phyloP scores from a whole-genome alignment of 2,329 filamentous ascomycete species.

The Cadophora sp. region DNA sequence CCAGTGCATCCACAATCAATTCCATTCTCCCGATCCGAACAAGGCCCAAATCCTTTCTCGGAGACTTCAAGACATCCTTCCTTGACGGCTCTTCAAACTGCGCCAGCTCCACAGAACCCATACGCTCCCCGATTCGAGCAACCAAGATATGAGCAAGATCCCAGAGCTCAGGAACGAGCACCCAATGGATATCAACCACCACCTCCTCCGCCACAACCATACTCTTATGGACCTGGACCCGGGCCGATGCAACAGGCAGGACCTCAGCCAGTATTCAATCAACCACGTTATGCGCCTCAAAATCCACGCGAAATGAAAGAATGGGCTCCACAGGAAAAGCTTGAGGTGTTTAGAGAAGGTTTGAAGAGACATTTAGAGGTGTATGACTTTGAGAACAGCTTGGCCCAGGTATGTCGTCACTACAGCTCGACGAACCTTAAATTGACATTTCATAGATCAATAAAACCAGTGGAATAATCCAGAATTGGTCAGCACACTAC shows the following conservation, averaged over 20 bases:
- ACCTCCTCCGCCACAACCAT: conserved; percentile 32
- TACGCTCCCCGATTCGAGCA: conserved; percentile 40
- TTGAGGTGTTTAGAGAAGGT: conserved; percentile 34
- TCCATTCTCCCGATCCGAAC: conserved; percentile 37
- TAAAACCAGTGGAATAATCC: conserved; percentile 31
- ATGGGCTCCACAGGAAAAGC: conserved; percentile 30
- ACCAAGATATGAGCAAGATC: conserved; percentile 38
- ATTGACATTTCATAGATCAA: conserved; percentile 37
- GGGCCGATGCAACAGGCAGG: conserved; percentile 27
- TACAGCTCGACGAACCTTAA: background rate
- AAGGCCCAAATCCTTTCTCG: conserved; percentile 31
- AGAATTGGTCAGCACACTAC: conserved; percentile 57
- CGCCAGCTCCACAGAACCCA: conserved; percentile 35
- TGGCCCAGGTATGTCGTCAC: conserved; percentile 37
- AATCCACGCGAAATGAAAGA: conserved; percentile 40
- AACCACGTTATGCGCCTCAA: conserved; percentile 35
- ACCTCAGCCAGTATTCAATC: conserved; percentile 33
- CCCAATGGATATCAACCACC: conserved; percentile 36
- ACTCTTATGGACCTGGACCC: conserved; percentile 30
- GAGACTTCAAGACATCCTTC: conserved; percentile 37
- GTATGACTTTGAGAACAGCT: conserved; percentile 43
- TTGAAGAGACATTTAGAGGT: conserved; percentile 41
- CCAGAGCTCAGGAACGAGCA: conserved; percentile 34
- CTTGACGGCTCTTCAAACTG: conserved; percentile 32
- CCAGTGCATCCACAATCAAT: conserved; percentile 37